These are phyloP conservation scores for Sanghuangporus sanghuang DNA, from an alignment of 1,284 basidiomycete species.

Conservation along the genomic window DNA sequence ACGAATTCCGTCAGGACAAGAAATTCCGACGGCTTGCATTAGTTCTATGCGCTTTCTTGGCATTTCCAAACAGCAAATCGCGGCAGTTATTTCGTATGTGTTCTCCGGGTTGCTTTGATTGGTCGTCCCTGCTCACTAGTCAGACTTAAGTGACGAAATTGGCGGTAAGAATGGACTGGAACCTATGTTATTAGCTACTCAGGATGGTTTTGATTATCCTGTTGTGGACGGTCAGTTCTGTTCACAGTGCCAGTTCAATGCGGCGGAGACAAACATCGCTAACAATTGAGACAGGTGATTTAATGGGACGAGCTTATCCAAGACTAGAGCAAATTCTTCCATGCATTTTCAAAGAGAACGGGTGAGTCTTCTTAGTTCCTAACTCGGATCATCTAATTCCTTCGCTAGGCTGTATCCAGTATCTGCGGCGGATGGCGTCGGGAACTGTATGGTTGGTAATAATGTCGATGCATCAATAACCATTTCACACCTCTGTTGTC, in stretches of 20 bases:
- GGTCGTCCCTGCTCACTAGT: not conserved
- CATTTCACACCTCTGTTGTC: not conserved
- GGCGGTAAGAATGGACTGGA: conserved; percentile 57
- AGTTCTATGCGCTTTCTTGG: conserved; percentile 32
- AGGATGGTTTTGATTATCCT: conserved; percentile 29
- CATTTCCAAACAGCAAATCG: conserved; percentile 27
- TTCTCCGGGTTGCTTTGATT: not conserved
- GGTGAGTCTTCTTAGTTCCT: conserved; percentile 22
- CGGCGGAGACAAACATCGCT: not conserved
- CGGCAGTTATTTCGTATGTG: conserved; percentile 32
- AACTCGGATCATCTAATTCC: not conserved
- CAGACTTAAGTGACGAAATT: conserved; percentile 37
- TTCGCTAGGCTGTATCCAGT: conserved; percentile 37
- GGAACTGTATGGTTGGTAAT: conserved; percentile 32
- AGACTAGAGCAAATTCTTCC: conserved; percentile 20
- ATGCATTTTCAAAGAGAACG: conserved; percentile 16
- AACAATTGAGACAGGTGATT: conserved; percentile 31
- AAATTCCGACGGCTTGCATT: conserved; percentile 33
- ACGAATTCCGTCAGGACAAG: conserved; percentile 20
- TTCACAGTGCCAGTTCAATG: conserved; percentile 21
- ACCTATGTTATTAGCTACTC: conserved; percentile 40
- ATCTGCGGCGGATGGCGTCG: conserved; percentile 41
- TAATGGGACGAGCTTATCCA: conserved; percentile 47
- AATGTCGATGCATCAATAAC: not conserved
- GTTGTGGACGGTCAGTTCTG: conserved; percentile 31